Evolutionary conservation across 768 basidiomycete species (phyloP).

Genomic region (Gyrodon lividus): DNA sequence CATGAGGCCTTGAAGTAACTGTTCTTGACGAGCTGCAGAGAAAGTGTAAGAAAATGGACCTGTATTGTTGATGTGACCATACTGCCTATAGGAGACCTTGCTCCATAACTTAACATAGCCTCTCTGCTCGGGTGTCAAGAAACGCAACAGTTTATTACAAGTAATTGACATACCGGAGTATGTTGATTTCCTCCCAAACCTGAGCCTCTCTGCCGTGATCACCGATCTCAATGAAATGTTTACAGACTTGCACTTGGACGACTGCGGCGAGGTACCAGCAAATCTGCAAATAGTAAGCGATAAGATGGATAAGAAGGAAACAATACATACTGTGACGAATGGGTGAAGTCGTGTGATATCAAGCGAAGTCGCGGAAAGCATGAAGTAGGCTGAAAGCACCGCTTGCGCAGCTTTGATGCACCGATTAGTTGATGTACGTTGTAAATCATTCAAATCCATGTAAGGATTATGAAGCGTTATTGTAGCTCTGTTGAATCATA

Average conservation of each 20-base stretch:
- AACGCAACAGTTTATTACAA: background rate
- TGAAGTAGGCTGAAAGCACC: constrained; percentile 74
- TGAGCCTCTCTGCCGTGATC: constrained; percentile 71
- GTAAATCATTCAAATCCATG: constrained; percentile 68
- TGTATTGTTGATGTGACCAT: constrained; percentile 30
- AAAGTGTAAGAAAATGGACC: constrained; percentile 5
- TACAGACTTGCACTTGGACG: constrained; percentile 83
- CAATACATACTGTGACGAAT: constrained; percentile 67
- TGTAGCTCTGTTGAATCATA: constrained; percentile 55
- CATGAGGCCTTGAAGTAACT: constrained; percentile 80
- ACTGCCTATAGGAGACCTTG: constrained; percentile 82
- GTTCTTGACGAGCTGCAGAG: constrained; percentile 73
- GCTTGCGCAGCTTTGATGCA: constrained; percentile 74
- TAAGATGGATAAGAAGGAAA: constrained; percentile 8
- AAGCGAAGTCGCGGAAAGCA: constrained; percentile 76
- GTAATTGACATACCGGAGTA: constrained; percentile 55
- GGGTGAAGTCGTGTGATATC: constrained; percentile 81
- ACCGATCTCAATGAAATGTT: constrained; percentile 80
- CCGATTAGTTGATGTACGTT: constrained; percentile 62
- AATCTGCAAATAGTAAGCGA: constrained; percentile 47
- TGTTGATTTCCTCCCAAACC: constrained; percentile 87
- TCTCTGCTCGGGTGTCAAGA: constrained; percentile 44
- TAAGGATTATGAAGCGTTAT: constrained; percentile 87
- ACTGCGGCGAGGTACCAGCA: constrained; percentile 92
- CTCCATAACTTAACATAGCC: constrained; percentile 82